Base-by-base conservation (phyloP, 768 basidiomycete genomes). In the Leccinum ochraceum region DNA sequence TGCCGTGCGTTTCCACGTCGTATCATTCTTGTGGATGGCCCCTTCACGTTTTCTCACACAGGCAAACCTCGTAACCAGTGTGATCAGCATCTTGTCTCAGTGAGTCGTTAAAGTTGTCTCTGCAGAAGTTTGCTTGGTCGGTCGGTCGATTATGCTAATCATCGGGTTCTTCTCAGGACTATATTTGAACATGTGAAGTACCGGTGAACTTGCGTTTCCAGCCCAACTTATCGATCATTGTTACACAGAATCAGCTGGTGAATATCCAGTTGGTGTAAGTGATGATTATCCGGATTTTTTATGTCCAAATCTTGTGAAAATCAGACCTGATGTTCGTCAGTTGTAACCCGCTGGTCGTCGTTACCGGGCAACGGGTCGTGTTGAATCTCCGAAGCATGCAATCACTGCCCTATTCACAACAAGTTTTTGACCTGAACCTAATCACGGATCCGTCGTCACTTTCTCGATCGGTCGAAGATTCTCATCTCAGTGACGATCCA, bases 361-460 rank as follows among this genome's bases (percentile, higher is more conserved):
- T 63, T 9, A 20, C 34, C 3, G 67, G 67, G 13, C 67, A 68
- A 42, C 67, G 67, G 6, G 52, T 57, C 6, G 60, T 67, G 16
- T 58, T 67, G 17, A 67, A 67, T 34, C 60, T 67, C 22, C 56
- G 61, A n/a, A 44, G 42, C 42, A 44, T 44, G 42, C 42, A 44
- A 44, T n/a, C 42, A 4, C 9, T 44, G 42, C 42, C 42, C 7
- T 44, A 9, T 44, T 44, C 42, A 44, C 42, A 44, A 9, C 46
- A 48, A 28, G 42, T 17, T 28, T 20, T 28, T 26, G 26, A 28
- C 50, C 26, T 26, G 3, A 28, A 51, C 16, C 16, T 28, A 16
- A 3, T 17, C 24, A 13, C 50, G 20, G 26, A 17, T 10, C 17
- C 50, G 28, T 22, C 50, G 24, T 28, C 17, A 16, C 4, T 44